Conservation (phyloP, 352 stramenopile species). For the Globisporangium abappressorium region DNA sequence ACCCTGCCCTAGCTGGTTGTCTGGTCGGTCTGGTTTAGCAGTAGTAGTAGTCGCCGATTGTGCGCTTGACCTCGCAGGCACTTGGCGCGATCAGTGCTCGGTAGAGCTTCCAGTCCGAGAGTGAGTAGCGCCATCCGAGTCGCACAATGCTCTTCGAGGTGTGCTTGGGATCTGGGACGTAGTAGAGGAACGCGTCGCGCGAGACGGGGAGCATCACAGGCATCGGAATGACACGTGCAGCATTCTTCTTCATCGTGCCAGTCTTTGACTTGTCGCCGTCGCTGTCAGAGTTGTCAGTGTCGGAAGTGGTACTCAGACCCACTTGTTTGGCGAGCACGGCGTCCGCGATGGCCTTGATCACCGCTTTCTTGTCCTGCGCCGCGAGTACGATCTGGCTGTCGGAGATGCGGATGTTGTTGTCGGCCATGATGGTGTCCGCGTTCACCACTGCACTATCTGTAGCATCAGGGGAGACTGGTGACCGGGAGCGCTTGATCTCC, state of each 20-base stretch:
- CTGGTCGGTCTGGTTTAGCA: not conserved
- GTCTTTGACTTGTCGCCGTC: not conserved
- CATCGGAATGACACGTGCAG: not conserved
- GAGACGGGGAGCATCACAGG: constrained; percentile 1
- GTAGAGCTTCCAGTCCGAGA: constrained; percentile 14
- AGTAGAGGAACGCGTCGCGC: constrained; percentile 7
- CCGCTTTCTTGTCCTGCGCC: not conserved
- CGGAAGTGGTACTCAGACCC: not conserved
- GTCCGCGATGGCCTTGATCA: constrained; percentile 6
- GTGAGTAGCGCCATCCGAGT: constrained; percentile 8
- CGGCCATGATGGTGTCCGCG: not conserved
- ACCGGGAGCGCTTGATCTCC: not conserved
- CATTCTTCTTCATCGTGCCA: not conserved
- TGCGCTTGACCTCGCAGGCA: constrained; percentile 10
- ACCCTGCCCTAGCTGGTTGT: too few relatives aligned
- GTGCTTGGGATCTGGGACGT: not conserved
- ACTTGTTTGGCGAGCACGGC: constrained; percentile 1
- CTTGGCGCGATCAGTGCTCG: not conserved
- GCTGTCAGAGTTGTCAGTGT: not conserved
- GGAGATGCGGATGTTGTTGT: constrained; percentile 12
- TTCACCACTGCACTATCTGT: not conserved
- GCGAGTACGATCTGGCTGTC: constrained; percentile 8
- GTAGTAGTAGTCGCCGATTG: constrained; percentile 4
- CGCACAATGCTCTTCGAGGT: constrained; percentile 1
- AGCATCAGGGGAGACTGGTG: too few relatives aligned